Evolutionary conservation across 1,139 yeast species (phyloP).

Genomic region (Magnusiomyces magnusii): DNA sequence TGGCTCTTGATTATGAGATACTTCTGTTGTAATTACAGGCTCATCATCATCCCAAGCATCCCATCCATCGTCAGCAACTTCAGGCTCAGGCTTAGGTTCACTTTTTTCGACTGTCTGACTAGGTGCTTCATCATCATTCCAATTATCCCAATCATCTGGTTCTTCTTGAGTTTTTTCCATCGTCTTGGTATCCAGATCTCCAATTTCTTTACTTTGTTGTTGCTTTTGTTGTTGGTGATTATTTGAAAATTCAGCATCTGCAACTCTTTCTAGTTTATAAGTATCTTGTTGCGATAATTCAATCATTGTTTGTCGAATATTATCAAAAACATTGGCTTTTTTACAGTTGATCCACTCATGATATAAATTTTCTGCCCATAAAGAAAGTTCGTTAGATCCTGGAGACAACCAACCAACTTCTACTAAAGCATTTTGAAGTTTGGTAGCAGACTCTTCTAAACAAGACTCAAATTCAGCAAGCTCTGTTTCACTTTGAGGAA

Average conservation of each 20-base stretch:
- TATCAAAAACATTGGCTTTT: background rate
- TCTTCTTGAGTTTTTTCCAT: conserved; percentile 8
- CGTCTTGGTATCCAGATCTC: background rate
- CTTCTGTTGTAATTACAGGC: background rate
- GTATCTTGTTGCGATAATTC: background rate
- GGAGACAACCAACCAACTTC: conserved; percentile 12
- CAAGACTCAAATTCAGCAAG: conserved; percentile 23
- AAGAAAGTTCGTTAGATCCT: conserved; percentile 17
- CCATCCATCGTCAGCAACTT: conserved; percentile 14
- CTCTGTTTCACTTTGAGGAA: conserved; percentile 21
- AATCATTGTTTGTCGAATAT: background rate
- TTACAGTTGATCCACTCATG: conserved; percentile 10
- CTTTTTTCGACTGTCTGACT: background rate
- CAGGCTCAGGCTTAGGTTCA: conserved; percentile 4
- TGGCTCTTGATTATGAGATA: background rate
- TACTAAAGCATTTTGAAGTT: conserved; percentile 7
- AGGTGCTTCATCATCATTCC: conserved; percentile 22
- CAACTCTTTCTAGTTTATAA: background rate
- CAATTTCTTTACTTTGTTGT: background rate
- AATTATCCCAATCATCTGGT: conserved; percentile 20
- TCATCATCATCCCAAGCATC: conserved; percentile 11
- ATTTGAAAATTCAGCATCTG: conserved; percentile 10
- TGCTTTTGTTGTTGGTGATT: background rate
- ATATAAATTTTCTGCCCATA: conserved; percentile 3
- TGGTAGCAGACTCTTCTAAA: conserved; percentile 17